Conservation (phyloP, 2,329 filamentous ascomycete species). For the Phialophora chinensis region DNA sequence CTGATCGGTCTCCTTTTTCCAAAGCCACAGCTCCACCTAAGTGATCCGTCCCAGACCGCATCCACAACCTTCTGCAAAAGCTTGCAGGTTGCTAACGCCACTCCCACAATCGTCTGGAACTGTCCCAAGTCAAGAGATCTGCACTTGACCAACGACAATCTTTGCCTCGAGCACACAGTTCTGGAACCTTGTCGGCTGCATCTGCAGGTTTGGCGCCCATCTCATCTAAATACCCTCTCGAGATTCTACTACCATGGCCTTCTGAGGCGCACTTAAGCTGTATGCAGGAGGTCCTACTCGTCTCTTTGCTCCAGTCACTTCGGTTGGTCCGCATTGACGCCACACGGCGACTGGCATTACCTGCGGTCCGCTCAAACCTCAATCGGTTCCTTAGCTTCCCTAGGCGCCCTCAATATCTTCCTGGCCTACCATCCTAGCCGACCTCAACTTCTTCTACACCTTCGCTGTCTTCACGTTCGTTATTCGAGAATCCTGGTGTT, state of each 20-base stretch:
- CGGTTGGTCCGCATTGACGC: slow-evolving; percentile 17
- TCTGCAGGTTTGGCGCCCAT: not conserved
- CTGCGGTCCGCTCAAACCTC: slow-evolving; percentile 22
- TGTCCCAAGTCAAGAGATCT: slow-evolving; percentile 16
- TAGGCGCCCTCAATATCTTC: slow-evolving; percentile 23
- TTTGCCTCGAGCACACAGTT: slow-evolving; percentile 25
- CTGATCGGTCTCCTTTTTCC: not conserved
- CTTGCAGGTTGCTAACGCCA: slow-evolving; percentile 16
- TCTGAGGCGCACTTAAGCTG: not conserved
- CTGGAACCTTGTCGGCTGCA: slow-evolving; percentile 12
- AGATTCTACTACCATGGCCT: not conserved
- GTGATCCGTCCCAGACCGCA: slow-evolving; percentile 15
- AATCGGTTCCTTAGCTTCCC: slow-evolving; percentile 8
- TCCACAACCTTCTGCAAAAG: slow-evolving; percentile 13
- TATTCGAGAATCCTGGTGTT: slow-evolving; percentile 9
- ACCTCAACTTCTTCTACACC: slow-evolving; percentile 17
- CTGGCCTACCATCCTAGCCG: slow-evolving; percentile 5
- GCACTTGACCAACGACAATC: slow-evolving; percentile 20
- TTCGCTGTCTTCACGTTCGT: slow-evolving; percentile 28
- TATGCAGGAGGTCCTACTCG: slow-evolving; percentile 3
- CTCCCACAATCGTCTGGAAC: not conserved
- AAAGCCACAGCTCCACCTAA: slow-evolving; percentile 9
- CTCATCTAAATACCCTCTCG: not conserved
- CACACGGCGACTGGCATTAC: slow-evolving; percentile 18
- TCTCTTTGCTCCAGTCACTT: slow-evolving; percentile 13